Base-by-base conservation (phyloP, 805 yeast species). In the Teunomyces pallodes region DNA sequence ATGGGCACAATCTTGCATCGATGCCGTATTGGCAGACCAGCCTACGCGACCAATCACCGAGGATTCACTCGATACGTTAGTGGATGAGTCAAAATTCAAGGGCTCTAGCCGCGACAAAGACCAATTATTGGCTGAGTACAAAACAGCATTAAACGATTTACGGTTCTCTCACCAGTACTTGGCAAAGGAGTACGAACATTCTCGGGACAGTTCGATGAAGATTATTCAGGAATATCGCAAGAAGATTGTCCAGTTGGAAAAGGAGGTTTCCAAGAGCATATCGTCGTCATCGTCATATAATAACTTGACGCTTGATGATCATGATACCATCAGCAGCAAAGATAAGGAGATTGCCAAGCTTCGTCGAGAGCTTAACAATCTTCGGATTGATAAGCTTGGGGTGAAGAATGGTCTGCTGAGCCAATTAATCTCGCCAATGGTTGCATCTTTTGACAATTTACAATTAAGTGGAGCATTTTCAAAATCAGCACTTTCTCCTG, bases 161-260 rank as follows among this genome's bases (percentile, higher is more conserved):
- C 83, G 85, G 54, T 79, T 86, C 59, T 86, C 90, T 2, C 90
- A 86, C 62, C 82, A 76, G 50, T 86, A 84, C 58, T 67, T 86
- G 46, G 76, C 85, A 2, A 81, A 82, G 58, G 87, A 84, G 55
- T 86, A 77, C 56, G 87, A 84, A 53, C 80, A 82, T 50, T 87
- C 86, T 46, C 74, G 86, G 47, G 76, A 76, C 12, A 79, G 77
- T 50, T 80, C 83, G 47, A 62, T 72, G 45, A 76, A 76, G 49
- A 69, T 79, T 2, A 75, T 84, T 43, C 82, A 78, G 54, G 77
- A 77, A 40, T 69, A 82, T 53, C 72, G 83, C 17, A 69, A 74
- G 49, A 82, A 81, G 49, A 76, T 76, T 46, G 62, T 65, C 27
- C 69, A 67, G 13, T 67, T 83, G 39, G 86, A 83, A 56, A 80